Evolutionary conservation across 23 red algal species (phyloP).

Genomic region (Cyanidium caldarium): DNA sequence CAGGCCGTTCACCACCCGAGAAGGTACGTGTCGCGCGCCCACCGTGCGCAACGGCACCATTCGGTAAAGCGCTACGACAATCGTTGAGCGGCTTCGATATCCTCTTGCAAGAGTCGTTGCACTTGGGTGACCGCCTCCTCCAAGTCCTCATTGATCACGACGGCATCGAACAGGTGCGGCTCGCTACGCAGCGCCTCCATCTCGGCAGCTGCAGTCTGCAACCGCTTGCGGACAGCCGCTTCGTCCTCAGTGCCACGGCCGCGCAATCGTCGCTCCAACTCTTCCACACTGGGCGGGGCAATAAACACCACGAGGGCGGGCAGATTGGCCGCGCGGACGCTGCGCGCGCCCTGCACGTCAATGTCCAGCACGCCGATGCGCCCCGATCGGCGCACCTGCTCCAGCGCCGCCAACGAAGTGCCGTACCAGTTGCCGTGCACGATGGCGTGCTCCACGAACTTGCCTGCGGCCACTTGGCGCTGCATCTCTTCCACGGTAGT

Average conservation of each 20-base stretch:
- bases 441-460: constrained; percentile 79
- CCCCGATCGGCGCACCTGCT: constrained; percentile 31
- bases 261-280: constrained; percentile 62
- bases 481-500: constrained; percentile 38
- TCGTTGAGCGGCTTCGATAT: not conserved
- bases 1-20: constrained; percentile 2
- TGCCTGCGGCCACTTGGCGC: constrained; percentile 28
- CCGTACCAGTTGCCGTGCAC: constrained; percentile 93
- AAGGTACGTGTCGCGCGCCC: constrained; percentile 4
- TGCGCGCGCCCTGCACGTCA: constrained; percentile 94
- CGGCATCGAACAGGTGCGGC: constrained; percentile 54
- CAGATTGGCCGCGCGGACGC: constrained; percentile 30
- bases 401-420: constrained; percentile 44
- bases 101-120: not conserved
- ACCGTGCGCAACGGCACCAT: constrained; percentile 12
- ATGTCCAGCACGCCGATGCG: constrained; percentile 80
- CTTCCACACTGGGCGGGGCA: constrained; percentile 35
- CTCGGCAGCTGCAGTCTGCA: constrained; percentile 50
- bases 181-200: constrained; percentile 47
- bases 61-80: constrained; percentile 1
- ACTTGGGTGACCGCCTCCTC: not conserved
- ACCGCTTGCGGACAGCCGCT: constrained; percentile 24
- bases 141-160: constrained; percentile 65
- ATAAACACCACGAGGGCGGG: constrained; percentile 76
- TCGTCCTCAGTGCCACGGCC: constrained; percentile 72